phyloP scores from a whole-genome alignment of 2,329 filamentous ascomycete genomes.

The Colletotrichum sp. region DNA sequence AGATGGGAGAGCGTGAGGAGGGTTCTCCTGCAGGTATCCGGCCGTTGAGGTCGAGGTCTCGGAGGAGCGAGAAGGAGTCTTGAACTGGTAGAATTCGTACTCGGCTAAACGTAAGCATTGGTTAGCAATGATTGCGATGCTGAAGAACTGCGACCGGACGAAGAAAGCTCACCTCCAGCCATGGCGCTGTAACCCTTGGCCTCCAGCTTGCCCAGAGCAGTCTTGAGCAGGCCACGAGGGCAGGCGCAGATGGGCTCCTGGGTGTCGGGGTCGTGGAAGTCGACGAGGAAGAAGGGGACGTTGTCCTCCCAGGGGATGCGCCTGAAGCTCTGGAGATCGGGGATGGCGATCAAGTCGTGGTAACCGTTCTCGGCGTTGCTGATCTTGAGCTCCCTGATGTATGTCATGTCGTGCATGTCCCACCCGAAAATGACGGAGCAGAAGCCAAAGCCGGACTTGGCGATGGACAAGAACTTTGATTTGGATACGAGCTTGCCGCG shows the following conservation, averaged over 20 bases:
- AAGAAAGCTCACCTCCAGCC: slow-evolving; percentile 75
- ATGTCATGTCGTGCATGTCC: slow-evolving; percentile 96
- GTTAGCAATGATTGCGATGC: background rate
- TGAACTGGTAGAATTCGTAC: slow-evolving; percentile 95
- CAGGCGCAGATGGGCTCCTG: slow-evolving; percentile 75
- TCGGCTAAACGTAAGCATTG: slow-evolving; percentile 66
- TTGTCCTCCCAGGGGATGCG: slow-evolving; percentile 91
- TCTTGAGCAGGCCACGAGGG: slow-evolving; percentile 77
- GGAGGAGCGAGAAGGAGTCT: slow-evolving; percentile 61
- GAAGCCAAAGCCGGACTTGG: slow-evolving; percentile 85
- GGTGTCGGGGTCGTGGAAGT: slow-evolving; percentile 83
- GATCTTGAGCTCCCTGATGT: slow-evolving; percentile 82
- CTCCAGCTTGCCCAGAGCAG: slow-evolving; percentile 70
- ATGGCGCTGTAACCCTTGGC: slow-evolving; percentile 78
- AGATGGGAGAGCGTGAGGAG: slow-evolving; percentile 74
- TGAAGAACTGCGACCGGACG: background rate
- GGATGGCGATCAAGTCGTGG: slow-evolving; percentile 81
- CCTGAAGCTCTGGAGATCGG: slow-evolving; percentile 78
- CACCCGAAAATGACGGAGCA: slow-evolving; percentile 95
- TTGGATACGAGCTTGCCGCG: slow-evolving; percentile 92
- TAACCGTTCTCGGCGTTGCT: slow-evolving; percentile 94
- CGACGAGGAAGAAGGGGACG: slow-evolving; percentile 84
- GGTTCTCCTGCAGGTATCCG: slow-evolving; percentile 74
- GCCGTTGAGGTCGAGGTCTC: slow-evolving; percentile 72
- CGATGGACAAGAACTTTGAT: slow-evolving; percentile 87